Base-by-base conservation (phyloP, 75 land plant genomes). In the Cunninghamia lanceolata region DNA sequence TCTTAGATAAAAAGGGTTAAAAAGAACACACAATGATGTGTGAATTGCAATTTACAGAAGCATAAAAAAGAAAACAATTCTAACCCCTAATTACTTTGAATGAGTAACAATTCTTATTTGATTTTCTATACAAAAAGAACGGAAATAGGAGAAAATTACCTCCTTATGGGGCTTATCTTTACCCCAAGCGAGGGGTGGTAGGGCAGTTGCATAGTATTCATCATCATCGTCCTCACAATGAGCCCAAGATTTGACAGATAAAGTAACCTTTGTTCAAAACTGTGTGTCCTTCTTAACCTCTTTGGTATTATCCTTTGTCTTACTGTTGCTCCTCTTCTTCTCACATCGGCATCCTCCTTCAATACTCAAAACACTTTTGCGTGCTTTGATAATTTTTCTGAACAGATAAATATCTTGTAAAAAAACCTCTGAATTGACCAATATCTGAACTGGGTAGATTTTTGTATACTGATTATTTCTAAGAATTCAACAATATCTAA, bases 211-310 rank as follows among this genome's bases (percentile, higher is more conserved):
- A 19, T 89, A 80, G 82, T 78, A 89, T 35, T 89, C 84, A 88
- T 90, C 91, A 70, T 90, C 90, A 85, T 90, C 91, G n/a, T 90
- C 91, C 34, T 90, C 90, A 63, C 85, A 88, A 85, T 88, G 87
- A 28, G 91, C 91, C 91, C 91, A 90, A n/a, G 91, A 90, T 36
- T 83, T 90, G 70, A 90, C 91, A 39, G 83, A 35, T 7, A 91
- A 85, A 43, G 91, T 90, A 17, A 82, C 83, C 28, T 91, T 85
- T 1, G 92, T 85, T 90, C 92, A 91, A 85, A 91, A 84, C 43
- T 85, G 75, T 77, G 76, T 85, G 50, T 53, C 47, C 35, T 87
- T 73, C 40, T 54, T 47, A n/a, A 40, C 53, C 50, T 19, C 84
- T 39, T 52, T 9, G 15, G 36, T 70, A 85, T 83, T 82, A 85